A percentile compares a stretch with the other conserved stretches of the same genome.
Evolutionary conservation across 305 asterid genomes (phyloP).

Genomic region (Fraxinus paxiana): DNA sequence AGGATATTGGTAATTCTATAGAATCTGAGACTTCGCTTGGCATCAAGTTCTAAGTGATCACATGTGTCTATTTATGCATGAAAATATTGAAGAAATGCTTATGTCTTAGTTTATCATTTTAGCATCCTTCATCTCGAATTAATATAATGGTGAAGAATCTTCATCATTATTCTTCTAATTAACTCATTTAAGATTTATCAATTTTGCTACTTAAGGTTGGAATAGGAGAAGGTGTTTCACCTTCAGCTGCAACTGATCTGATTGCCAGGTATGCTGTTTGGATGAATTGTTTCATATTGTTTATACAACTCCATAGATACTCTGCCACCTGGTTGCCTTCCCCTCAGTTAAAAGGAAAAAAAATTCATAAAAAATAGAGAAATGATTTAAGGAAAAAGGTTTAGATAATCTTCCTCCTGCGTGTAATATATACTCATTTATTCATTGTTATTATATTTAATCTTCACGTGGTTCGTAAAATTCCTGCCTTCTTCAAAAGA

Average conservation of each 20-base stretch:
- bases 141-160: background rate
- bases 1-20: conserved; percentile 74
- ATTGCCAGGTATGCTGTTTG: conserved; percentile 71
- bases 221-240: conserved; percentile 98
- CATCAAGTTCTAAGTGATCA: background rate
- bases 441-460: background rate
- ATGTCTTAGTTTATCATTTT: background rate
- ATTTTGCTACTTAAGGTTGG: conserved; percentile 61
- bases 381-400: background rate
- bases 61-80: background rate
- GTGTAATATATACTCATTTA: background rate
- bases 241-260: conserved; percentile 97
- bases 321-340: background rate
- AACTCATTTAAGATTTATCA: conserved; percentile 7
- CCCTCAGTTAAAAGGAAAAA: background rate
- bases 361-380: conserved; percentile 2
- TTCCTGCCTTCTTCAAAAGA: background rate
- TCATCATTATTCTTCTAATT: conserved; percentile 15
- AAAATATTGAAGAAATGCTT: background rate
- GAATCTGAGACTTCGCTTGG: conserved; percentile 10
- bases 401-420: background rate
- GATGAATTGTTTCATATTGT: conserved; percentile 1
- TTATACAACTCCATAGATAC: background rate
- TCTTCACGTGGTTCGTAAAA: background rate
- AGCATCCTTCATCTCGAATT: background rate